Conservation (phyloP, 352 stramenopile genomes). For the Phytophthora idaei region DNA sequence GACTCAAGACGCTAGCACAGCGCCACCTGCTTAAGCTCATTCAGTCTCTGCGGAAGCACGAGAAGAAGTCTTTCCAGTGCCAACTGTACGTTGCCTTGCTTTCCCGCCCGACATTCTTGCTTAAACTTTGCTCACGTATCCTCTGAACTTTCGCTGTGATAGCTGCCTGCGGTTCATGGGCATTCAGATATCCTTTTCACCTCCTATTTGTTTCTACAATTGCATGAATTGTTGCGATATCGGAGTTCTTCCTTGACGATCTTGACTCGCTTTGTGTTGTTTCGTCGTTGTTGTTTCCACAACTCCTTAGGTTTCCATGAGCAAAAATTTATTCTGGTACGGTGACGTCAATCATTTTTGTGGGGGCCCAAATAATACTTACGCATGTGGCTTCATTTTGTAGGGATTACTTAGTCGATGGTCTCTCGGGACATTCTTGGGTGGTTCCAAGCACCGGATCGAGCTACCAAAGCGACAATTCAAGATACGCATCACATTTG, state of each 20-base stretch:
- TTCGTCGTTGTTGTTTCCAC: constrained; percentile 16
- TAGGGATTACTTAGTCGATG: constrained; percentile 65
- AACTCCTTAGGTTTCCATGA: constrained; percentile 66
- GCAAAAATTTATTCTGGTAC: constrained; percentile 78
- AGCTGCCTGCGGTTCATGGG: constrained; percentile 74
- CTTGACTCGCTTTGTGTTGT: constrained; percentile 22
- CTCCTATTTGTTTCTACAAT: background rate
- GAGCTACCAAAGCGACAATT: constrained; percentile 59
- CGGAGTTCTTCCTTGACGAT: constrained; percentile 27
- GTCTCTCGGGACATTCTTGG: constrained; percentile 63
- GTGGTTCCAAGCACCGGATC: constrained; percentile 57
- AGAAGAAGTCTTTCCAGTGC: constrained; percentile 69
- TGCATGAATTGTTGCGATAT: constrained; percentile 2
- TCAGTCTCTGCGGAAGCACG: constrained; percentile 76
- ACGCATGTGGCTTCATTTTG: background rate
- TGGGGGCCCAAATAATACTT: background rate
- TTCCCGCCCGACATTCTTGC: background rate
- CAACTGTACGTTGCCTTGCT: constrained; percentile 48
- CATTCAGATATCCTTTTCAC: constrained; percentile 57
- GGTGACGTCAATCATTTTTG: background rate
- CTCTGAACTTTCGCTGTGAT: background rate
- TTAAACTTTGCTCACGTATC: background rate
- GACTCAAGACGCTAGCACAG: constrained; percentile 74
- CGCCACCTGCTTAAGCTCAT: constrained; percentile 82
- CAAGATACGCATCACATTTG: constrained; percentile 61